Conservation (phyloP, 371 early-diverging fungal genomes). For the Mucor indicus region DNA sequence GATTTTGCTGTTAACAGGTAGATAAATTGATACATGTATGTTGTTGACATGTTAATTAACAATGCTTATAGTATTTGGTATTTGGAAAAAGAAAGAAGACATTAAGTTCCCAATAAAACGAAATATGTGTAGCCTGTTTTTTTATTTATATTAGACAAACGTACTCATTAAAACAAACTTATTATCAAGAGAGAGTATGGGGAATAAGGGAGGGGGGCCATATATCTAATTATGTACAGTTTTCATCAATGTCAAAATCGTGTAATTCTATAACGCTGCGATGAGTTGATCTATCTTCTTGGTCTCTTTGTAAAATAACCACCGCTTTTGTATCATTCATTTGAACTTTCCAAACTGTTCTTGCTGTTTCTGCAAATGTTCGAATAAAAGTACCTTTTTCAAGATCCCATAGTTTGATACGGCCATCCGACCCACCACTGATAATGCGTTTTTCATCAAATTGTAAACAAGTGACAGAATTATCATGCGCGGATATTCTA, state of each 20-base stretch:
- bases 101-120: conserved; percentile 12
- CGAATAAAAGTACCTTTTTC: conserved; percentile 66
- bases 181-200: background rate
- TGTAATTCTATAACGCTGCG: conserved; percentile 41
- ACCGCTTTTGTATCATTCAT: conserved; percentile 57
- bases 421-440: conserved; percentile 81
- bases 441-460: conserved; percentile 75
- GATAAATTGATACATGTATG: background rate
- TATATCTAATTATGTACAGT: background rate
- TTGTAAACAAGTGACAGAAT: conserved; percentile 83
- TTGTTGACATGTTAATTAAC: background rate
- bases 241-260: conserved; percentile 26
- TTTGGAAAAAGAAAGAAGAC: conserved; percentile 40
- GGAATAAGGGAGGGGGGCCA: background rate
- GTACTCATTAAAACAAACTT: background rate
- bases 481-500: conserved; percentile 72
- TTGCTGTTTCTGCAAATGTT: conserved; percentile 55
- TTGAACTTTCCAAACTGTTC: conserved; percentile 57
- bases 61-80: conserved; percentile 40
- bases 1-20: conserved; percentile 49
- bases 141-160: too few species aligned
- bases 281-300: background rate
- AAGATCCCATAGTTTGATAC: conserved; percentile 82
- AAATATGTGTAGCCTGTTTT: too few species aligned
- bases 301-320: conserved; percentile 47